phyloP scores from a whole-genome alignment of 805 yeast species.

The Yamadazyma laniorum region DNA sequence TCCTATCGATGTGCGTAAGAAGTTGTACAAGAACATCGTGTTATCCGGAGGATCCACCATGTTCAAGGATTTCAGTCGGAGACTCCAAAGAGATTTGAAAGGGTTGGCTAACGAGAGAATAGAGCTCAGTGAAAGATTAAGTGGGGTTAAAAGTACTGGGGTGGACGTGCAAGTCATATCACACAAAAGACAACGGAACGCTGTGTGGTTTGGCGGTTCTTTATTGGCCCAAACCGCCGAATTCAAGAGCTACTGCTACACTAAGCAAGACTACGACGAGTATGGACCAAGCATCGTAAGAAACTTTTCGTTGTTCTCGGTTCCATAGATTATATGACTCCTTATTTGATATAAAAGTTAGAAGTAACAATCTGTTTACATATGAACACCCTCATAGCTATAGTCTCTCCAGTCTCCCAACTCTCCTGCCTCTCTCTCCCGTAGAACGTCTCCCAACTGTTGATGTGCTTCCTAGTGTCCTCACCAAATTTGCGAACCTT shows the following conservation, averaged over 20 bases:
- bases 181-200: conserved; percentile 96
- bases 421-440: too few relatives aligned
- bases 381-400: too few relatives aligned
- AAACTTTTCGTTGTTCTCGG: conserved; percentile 91
- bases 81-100: conserved; percentile 93
- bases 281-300: conserved; percentile 97
- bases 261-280: conserved; percentile 96
- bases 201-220: conserved; percentile 99
- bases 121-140: conserved; percentile 69
- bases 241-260: conserved; percentile 93
- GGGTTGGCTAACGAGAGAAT: conserved; percentile 86
- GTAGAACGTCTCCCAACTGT: too few relatives aligned
- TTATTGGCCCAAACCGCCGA: conserved; percentile 95
- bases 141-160: conserved; percentile 82
- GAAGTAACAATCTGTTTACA: background rate
- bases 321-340: too few relatives aligned
- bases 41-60: conserved; percentile 97
- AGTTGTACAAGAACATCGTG: conserved; percentile 91
- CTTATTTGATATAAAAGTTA: too few relatives aligned
- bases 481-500: too few relatives aligned
- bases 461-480: too few relatives aligned
- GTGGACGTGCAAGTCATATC: conserved; percentile 95
- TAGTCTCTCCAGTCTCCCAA: too few relatives aligned
- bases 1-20: conserved; percentile 98
- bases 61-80: conserved; percentile 97